Conservation (phyloP, 2,329 filamentous ascomycete genomes). For the Pyricularia pennisetigena region DNA sequence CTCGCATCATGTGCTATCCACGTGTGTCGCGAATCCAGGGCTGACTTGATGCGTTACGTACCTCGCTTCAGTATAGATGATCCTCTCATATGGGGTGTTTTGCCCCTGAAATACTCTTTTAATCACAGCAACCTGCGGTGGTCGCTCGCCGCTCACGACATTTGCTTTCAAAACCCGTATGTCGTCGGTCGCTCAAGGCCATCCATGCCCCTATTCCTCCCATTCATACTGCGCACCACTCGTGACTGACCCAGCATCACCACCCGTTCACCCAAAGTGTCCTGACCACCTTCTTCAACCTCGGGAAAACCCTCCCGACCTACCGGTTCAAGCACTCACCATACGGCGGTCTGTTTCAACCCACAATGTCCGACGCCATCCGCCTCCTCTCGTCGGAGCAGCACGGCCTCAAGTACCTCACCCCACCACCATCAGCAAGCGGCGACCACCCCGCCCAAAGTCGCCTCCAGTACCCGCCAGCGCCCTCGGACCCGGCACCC, state of each 20-base stretch:
- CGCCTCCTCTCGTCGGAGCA: slow-evolving; percentile 58
- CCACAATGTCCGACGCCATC: slow-evolving; percentile 78
- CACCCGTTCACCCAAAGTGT: slow-evolving; percentile 35
- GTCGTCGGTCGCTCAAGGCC: slow-evolving; percentile 10
- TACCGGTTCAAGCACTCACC: slow-evolving; percentile 72
- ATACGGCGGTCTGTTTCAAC: slow-evolving; percentile 79
- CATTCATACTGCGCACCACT: neutral
- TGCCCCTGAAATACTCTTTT: slow-evolving; percentile 66
- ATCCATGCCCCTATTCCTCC: neutral
- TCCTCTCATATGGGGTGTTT: slow-evolving; percentile 83
- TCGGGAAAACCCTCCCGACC: slow-evolving; percentile 84
- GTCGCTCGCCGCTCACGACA: slow-evolving; percentile 87
- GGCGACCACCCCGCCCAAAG: slow-evolving; percentile 5
- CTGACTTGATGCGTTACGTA: neutral
- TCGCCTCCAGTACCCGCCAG: neutral
- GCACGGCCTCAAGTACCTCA: slow-evolving; percentile 6
- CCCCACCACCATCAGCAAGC: neutral
- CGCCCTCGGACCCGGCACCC: slow-evolving; percentile 45
- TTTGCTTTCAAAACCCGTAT: slow-evolving; percentile 84
- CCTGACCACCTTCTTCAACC: slow-evolving; percentile 69
- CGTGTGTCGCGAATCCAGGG: neutral
- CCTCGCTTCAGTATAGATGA: slow-evolving; percentile 67
- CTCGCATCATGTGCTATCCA: neutral
- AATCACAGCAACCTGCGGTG: slow-evolving; percentile 71
- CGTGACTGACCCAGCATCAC: neutral